phyloP scores from a whole-genome alignment of 2,329 filamentous ascomycete genomes.

The Nigrospora oryzae region DNA sequence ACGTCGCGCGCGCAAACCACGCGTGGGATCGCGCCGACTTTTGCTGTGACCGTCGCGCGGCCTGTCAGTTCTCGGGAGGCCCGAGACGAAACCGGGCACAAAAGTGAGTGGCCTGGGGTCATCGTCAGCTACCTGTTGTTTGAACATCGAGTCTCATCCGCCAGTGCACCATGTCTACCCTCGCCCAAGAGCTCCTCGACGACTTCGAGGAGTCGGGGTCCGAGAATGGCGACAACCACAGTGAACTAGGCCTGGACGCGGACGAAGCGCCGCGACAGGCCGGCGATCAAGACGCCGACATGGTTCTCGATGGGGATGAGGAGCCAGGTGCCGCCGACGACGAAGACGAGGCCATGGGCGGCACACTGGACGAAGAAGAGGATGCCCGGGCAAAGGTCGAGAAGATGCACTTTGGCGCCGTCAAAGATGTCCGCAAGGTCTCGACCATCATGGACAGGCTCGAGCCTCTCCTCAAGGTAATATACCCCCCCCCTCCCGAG shows the following conservation, averaged over 20 bases:
- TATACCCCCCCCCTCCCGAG: constrained; percentile 23
- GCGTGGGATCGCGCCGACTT: too few relatives aligned
- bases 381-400: constrained; percentile 72
- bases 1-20: too few relatives aligned
- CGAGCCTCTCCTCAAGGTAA: constrained; percentile 74
- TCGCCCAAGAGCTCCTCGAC: constrained; percentile 86
- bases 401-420: constrained; percentile 66
- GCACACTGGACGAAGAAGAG: constrained; percentile 52
- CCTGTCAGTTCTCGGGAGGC: neutral
- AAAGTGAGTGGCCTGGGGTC: constrained; percentile 7
- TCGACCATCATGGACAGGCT: constrained; percentile 74
- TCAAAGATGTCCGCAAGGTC: constrained; percentile 73
- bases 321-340: constrained; percentile 47
- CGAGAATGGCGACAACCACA: constrained; percentile 57
- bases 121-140: neutral
- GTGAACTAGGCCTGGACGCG: constrained; percentile 35
- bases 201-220: constrained; percentile 84
- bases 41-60: too few relatives aligned
- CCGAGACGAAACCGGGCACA: constrained; percentile 1
- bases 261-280: constrained; percentile 18
- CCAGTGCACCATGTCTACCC: constrained; percentile 62
- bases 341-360: constrained; percentile 50
- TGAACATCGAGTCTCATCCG: constrained; percentile 6
- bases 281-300: constrained; percentile 34
- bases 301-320: constrained; percentile 53